Evolutionary conservation across 352 stramenopile genomes (phyloP).

Genomic region (Globisporangium lucens): DNA sequence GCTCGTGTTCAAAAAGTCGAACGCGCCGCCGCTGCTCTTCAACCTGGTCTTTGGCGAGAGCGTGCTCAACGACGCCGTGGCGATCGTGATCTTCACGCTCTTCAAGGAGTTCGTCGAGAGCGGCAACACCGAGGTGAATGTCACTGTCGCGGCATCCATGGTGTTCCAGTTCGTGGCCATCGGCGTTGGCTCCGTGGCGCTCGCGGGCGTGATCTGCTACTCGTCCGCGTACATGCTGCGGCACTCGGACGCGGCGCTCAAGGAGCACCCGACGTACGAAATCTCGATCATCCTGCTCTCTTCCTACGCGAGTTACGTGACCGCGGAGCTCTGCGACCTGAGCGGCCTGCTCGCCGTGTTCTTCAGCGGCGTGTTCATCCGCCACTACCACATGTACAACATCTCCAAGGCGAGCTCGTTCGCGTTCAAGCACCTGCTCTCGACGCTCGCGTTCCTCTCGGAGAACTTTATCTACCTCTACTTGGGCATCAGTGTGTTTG

Average conservation of each 20-base stretch:
- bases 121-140: constrained; percentile 33
- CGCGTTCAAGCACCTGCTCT: constrained; percentile 39
- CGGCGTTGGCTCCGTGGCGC: constrained; percentile 40
- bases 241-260: constrained; percentile 14
- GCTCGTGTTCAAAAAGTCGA: constrained; percentile 65
- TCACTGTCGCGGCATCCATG: constrained; percentile 21
- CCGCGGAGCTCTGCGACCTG: constrained; percentile 31
- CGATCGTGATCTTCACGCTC: constrained; percentile 74
- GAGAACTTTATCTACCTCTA: constrained; percentile 59
- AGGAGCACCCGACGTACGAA: constrained; percentile 38
- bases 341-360: constrained; percentile 85
- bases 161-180: constrained; percentile 36
- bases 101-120: constrained; percentile 52
- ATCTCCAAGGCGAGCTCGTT: constrained; percentile 33
- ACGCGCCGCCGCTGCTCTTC: constrained; percentile 59
- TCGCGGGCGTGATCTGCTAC: constrained; percentile 45
- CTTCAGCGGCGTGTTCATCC: constrained; percentile 66
- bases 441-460: constrained; percentile 39
- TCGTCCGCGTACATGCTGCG: constrained; percentile 34
- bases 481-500: constrained; percentile 43
- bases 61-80: constrained; percentile 63
- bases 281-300: constrained; percentile 59
- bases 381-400: constrained; percentile 51
- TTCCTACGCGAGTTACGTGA: constrained; percentile 41
- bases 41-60: constrained; percentile 88